phyloP scores from a whole-genome alignment of 768 basidiomycete genomes.

The Pleurotus pulmonarius region DNA sequence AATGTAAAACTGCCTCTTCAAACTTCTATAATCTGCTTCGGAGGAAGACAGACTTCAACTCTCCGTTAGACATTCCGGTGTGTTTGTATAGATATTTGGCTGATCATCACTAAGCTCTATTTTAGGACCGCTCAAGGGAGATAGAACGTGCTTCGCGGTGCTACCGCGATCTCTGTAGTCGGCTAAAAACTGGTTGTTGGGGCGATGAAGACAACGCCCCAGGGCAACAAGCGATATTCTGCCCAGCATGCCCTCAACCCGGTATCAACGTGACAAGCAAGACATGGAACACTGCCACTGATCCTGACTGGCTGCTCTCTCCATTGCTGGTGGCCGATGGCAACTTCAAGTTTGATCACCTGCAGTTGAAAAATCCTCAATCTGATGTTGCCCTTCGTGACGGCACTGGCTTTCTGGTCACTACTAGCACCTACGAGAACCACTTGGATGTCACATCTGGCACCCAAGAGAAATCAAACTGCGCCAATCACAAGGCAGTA shows the following conservation, averaged over 20 bases:
- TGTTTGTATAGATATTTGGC: not conserved
- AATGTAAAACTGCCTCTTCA: constrained; percentile 15
- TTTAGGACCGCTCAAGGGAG: constrained; percentile 5
- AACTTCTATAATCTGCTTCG: constrained; percentile 11
- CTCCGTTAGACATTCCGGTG: constrained; percentile 2
- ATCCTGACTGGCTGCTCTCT: not conserved
- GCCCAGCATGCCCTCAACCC: constrained; percentile 6
- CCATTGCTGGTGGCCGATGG: constrained; percentile 19
- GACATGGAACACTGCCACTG: not conserved
- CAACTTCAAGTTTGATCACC: constrained; percentile 23
- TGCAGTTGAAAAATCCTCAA: constrained; percentile 18
- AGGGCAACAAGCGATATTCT: constrained; percentile 4
- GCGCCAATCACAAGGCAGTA: constrained; percentile 16
- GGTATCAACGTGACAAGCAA: constrained; percentile 9
- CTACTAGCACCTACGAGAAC: constrained; percentile 11
- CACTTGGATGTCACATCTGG: constrained; percentile 15
- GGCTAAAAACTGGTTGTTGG: not conserved
- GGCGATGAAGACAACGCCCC: not conserved
- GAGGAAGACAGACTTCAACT: constrained; percentile 6
- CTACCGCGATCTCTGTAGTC: not conserved
- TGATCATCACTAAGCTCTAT: not conserved
- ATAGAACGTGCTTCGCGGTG: constrained; percentile 1
- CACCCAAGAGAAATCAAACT: constrained; percentile 13
- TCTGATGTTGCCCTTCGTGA: constrained; percentile 21
- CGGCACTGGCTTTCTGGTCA: constrained; percentile 23